These are phyloP conservation scores for Cladosporium halotolerans DNA, from an alignment of 2,329 filamentous ascomycete genomes.

Conservation along the genomic window DNA sequence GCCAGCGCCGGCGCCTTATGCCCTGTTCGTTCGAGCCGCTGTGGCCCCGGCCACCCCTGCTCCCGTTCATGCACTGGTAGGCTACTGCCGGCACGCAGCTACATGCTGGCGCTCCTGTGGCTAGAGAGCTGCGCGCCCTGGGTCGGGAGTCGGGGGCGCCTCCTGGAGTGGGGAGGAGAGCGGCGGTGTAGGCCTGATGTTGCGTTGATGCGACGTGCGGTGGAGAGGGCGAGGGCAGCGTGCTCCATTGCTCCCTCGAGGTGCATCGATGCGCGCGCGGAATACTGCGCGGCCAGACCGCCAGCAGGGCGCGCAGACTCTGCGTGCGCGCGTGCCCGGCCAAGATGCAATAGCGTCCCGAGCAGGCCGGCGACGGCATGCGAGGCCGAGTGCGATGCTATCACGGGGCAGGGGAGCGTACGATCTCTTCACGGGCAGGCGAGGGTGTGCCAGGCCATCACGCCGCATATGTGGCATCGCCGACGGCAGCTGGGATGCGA, in stretches of 20 bases:
- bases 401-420: neutral
- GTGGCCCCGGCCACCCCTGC: neutral
- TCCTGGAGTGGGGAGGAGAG: neutral
- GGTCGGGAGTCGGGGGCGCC: neutral
- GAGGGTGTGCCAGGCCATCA: neutral
- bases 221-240: neutral
- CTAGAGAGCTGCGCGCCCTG: neutral
- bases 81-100: neutral
- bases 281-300: neutral
- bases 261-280: neutral
- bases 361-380: neutral
- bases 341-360: neutral
- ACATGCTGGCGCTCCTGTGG: neutral
- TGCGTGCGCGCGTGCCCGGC: neutral
- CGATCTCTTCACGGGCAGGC: constrained; percentile 5
- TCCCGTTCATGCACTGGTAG: constrained; percentile 1
- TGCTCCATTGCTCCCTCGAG: neutral
- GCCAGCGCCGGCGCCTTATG: constrained; percentile 1
- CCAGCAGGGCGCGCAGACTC: neutral
- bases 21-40: constrained; percentile 4
- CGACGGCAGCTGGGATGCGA: constrained; percentile 2
- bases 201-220: neutral
- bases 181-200: constrained; percentile 1
- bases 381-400: neutral
- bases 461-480: constrained; percentile 9